Percentiles rank a stretch among this genome's conserved stretches.
These are phyloP conservation scores for Suillus subluteus DNA, from an alignment of 768 basidiomycete species.

Conservation along the genomic window DNA sequence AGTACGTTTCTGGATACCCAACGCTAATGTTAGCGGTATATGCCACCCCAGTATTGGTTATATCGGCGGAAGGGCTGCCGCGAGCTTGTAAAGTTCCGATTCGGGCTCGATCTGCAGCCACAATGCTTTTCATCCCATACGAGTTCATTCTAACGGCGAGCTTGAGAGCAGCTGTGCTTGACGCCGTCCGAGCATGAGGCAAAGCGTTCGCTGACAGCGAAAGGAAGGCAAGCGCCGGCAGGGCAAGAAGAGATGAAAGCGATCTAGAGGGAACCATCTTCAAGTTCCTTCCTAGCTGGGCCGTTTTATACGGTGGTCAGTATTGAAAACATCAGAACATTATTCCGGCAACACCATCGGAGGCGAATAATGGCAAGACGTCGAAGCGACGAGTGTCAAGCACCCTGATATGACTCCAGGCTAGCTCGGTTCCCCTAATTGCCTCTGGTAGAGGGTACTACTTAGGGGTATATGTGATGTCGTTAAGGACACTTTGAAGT, in stretches of 20 bases:
- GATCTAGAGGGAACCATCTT: slow-evolving; percentile 13
- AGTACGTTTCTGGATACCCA: slow-evolving; percentile 15
- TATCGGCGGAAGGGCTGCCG: slow-evolving; percentile 9
- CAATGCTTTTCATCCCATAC: slow-evolving; percentile 8
- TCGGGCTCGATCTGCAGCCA: slow-evolving; percentile 14
- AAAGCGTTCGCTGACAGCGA: background rate
- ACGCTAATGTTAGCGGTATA: slow-evolving; percentile 20
- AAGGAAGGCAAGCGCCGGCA: slow-evolving; percentile 8
- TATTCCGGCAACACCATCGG: too few species aligned
- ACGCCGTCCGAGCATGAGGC: slow-evolving; percentile 6
- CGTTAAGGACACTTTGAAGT: too few species aligned
- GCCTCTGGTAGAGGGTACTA: too few species aligned
- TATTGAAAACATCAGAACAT: too few species aligned
- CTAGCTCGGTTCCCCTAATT: too few species aligned
- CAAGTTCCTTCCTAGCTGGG: slow-evolving; percentile 4
- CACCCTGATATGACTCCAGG: too few species aligned
- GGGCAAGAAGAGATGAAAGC: slow-evolving; percentile 6
- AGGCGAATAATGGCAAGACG: too few species aligned
- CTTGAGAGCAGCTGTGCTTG: slow-evolving; percentile 4
- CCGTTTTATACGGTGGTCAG: too few species aligned
- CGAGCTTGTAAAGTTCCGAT: background rate
- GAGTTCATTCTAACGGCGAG: slow-evolving; percentile 11
- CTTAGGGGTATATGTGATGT: too few species aligned
- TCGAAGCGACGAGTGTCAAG: too few species aligned
- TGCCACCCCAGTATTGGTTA: slow-evolving; percentile 20